phyloP scores from a whole-genome alignment of 1,284 basidiomycete genomes.

The Cryptococcus sp. region DNA sequence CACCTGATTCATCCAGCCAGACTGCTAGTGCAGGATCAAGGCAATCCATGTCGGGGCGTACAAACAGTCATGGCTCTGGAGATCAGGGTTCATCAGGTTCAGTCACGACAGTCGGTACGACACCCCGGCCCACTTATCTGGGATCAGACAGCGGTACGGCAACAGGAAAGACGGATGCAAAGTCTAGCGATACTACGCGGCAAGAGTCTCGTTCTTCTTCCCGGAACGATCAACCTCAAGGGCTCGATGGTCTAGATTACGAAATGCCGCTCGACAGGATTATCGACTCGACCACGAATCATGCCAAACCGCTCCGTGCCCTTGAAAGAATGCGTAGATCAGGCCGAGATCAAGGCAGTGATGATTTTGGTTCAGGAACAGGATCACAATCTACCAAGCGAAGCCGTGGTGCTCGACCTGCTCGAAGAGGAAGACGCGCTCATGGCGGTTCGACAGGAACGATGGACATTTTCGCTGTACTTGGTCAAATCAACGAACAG shows the following conservation, averaged over 20 bases:
- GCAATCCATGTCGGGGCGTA: not conserved
- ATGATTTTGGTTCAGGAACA: constrained; percentile 5
- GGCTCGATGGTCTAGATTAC: constrained; percentile 37
- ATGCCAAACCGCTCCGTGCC: constrained; percentile 68
- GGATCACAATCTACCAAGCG: constrained; percentile 5
- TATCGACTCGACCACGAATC: constrained; percentile 67
- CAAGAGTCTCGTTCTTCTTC: not conserved
- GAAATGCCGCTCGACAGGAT: constrained; percentile 59
- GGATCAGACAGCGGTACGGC: constrained; percentile 3
- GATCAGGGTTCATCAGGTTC: constrained; percentile 2
- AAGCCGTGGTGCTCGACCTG: constrained; percentile 7
- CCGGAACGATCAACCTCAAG: constrained; percentile 14
- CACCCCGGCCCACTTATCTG: constrained; percentile 1
- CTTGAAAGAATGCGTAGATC: constrained; percentile 64
- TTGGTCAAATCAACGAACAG: constrained; percentile 82
- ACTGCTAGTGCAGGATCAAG: constrained; percentile 13
- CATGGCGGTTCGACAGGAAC: constrained; percentile 51
- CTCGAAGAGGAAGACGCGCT: constrained; percentile 7
- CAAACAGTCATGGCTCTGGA: not conserved
- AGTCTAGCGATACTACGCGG: not conserved
- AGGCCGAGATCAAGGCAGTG: constrained; percentile 25
- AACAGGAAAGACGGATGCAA: not conserved
- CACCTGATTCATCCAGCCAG: constrained; percentile 29
- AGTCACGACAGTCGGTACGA: constrained; percentile 19
- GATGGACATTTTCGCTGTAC: constrained; percentile 74